These are phyloP conservation scores for Actinidia arguta DNA, from an alignment of 179 eudicot species.

Conservation along the genomic window DNA sequence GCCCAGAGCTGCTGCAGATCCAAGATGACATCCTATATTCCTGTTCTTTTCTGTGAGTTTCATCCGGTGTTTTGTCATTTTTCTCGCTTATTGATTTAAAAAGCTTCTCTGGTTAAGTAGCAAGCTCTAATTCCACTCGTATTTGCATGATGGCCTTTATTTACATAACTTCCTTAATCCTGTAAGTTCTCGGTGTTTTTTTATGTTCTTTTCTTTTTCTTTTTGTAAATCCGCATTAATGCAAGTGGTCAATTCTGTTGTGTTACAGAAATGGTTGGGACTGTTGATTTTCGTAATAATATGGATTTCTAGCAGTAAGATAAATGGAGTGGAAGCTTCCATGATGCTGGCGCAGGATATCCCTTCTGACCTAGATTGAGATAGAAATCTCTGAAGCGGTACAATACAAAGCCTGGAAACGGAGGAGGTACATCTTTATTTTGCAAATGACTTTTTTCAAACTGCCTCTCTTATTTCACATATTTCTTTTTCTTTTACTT, in stretches of 20 bases:
- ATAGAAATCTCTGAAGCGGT: too few relatives aligned
- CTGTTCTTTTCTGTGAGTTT: conserved; percentile 89
- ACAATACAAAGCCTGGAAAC: too few relatives aligned
- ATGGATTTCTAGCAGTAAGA: conserved; percentile 99
- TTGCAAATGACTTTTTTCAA: too few relatives aligned
- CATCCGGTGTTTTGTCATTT: background rate
- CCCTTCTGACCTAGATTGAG: too few relatives aligned
- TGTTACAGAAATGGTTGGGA: conserved; percentile 87
- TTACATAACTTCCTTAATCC: background rate
- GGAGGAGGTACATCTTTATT: too few relatives aligned
- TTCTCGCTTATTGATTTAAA: background rate
- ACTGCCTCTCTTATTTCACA: too few relatives aligned
- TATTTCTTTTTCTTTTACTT: too few relatives aligned
- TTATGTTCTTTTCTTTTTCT: background rate
- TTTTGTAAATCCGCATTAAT: conserved; percentile 68
- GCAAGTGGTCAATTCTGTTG: conserved; percentile 99
- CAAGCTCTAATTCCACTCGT: background rate
- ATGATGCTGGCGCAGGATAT: conserved; percentile 16
- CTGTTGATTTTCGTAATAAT: conserved; percentile 78
- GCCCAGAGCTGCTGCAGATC: conserved; percentile 76
- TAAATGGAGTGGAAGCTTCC: conserved; percentile 98
- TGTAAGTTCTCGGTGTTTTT: background rate
- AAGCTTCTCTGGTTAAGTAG: background rate
- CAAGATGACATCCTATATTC: conserved; percentile 74
- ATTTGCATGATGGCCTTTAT: background rate